Conservation (phyloP, 106 monocot genomes). For the Gastrodia elata region DNA sequence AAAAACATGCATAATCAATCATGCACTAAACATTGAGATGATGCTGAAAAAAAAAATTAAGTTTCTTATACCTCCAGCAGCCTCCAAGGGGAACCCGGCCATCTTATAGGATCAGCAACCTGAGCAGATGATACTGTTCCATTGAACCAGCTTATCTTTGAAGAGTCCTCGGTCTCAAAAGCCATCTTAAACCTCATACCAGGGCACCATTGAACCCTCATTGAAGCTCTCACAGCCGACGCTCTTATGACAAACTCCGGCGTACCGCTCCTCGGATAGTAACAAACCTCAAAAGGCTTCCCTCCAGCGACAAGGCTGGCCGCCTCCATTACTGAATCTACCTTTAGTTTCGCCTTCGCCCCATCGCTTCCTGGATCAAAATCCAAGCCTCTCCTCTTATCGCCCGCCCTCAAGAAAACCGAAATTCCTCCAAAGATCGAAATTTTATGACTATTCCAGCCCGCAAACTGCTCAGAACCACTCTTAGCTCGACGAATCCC, state of each 20-base stretch:
- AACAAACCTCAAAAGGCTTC: constrained; percentile 29
- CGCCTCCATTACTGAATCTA: constrained; percentile 32
- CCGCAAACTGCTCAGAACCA: background rate
- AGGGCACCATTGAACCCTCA: constrained; percentile 24
- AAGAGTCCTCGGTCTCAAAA: constrained; percentile 39
- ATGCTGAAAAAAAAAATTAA: background rate
- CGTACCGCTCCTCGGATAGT: constrained; percentile 35
- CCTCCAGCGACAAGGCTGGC: constrained; percentile 27
- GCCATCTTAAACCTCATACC: constrained; percentile 51
- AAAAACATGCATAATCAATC: too few species aligned
- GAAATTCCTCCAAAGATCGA: constrained; percentile 8
- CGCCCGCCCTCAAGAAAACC: constrained; percentile 14
- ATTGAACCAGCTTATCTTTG: constrained; percentile 38
- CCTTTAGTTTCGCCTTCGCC: constrained; percentile 22
- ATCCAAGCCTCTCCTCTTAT: constrained; percentile 2
- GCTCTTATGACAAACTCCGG: constrained; percentile 37
- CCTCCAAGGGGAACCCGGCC: constrained; percentile 49
- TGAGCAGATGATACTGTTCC: constrained; percentile 30
- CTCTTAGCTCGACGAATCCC: constrained; percentile 29
- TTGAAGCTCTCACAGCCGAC: constrained; percentile 20
- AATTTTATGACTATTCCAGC: constrained; percentile 2
- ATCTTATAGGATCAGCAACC: constrained; percentile 19
- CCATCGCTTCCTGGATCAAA: constrained; percentile 1
- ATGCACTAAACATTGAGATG: constrained; percentile 13
- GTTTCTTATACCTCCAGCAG: constrained; percentile 27